Percentiles rank a stretch among this genome's conserved stretches.
These are phyloP conservation scores for Neopestalotiopsis sp. DNA, from an alignment of 2,329 filamentous ascomycete genomes.

Conservation along the genomic window DNA sequence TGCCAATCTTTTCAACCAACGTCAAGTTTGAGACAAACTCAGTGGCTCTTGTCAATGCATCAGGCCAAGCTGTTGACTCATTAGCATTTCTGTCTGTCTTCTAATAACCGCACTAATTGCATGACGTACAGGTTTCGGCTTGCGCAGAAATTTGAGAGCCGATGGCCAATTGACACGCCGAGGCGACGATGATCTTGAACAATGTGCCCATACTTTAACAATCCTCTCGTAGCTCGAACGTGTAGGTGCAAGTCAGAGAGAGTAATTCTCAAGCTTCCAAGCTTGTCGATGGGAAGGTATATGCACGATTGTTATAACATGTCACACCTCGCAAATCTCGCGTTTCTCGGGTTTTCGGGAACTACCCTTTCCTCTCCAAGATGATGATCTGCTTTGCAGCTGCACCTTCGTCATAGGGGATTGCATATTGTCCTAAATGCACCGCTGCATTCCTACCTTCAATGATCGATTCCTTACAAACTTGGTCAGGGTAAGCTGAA, in stretches of 20 bases:
- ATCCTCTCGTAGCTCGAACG: background rate
- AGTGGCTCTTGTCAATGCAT: slow-evolving; percentile 63
- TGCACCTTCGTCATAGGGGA: too few relatives aligned
- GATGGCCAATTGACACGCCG: background rate
- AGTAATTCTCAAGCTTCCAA: background rate
- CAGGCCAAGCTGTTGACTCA: slow-evolving; percentile 53
- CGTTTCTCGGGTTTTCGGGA: background rate
- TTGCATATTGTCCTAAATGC: too few relatives aligned
- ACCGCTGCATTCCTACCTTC: too few relatives aligned
- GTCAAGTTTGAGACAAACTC: slow-evolving; percentile 69
- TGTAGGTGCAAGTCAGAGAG: background rate
- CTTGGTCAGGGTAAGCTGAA: background rate
- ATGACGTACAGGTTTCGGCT: background rate
- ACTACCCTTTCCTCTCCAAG: too few relatives aligned
- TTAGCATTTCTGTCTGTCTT: background rate
- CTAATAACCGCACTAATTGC: background rate
- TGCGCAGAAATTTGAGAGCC: background rate
- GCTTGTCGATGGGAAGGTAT: background rate
- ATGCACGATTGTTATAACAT: too few relatives aligned
- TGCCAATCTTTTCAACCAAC: slow-evolving; percentile 62
- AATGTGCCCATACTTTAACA: background rate
- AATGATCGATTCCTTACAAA: too few relatives aligned
- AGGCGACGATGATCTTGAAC: background rate
- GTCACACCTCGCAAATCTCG: too few relatives aligned
- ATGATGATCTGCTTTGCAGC: too few relatives aligned